Evolutionary conservation across 2,329 filamentous ascomycete species (phyloP).

Genomic region (Dactylellina haptotyla): DNA sequence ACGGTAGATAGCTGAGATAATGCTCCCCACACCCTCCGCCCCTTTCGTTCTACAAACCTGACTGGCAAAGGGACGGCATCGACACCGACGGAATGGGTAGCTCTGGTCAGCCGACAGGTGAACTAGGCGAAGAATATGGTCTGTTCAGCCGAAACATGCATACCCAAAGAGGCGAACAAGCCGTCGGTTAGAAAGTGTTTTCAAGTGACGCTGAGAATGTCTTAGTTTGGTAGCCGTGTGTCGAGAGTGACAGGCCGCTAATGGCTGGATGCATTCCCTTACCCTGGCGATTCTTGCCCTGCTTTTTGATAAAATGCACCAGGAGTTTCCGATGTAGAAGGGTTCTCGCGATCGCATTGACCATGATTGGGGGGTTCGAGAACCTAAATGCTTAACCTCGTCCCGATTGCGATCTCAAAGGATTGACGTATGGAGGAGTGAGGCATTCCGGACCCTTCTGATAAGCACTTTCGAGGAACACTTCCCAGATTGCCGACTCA

Average conservation of each 20-base stretch:
- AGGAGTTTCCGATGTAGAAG: constrained; percentile 22
- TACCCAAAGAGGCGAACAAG: constrained; percentile 12
- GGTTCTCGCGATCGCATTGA: constrained; percentile 12
- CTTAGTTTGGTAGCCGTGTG: constrained; percentile 17
- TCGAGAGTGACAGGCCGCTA: constrained; percentile 38
- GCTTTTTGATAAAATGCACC: constrained; percentile 3
- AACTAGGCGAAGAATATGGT: constrained; percentile 53
- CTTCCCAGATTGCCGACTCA: constrained; percentile 9
- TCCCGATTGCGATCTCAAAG: constrained; percentile 36
- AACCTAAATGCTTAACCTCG: neutral
- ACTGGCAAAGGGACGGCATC: constrained; percentile 40
- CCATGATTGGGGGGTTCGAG: neutral
- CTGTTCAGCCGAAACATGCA: constrained; percentile 54
- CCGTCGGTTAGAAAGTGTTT: constrained; percentile 32
- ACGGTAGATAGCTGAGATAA: constrained; percentile 43
- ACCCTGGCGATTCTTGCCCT: neutral
- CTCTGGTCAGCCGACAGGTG: constrained; percentile 53
- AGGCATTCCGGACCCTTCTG: constrained; percentile 22
- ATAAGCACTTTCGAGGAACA: neutral
- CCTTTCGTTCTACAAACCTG: constrained; percentile 37
- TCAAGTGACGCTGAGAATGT: constrained; percentile 17
- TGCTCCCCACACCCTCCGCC: neutral
- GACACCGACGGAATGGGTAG: constrained; percentile 53
- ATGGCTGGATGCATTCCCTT: constrained; percentile 11
- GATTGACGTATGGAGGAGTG: constrained; percentile 5